Evolutionary conservation across 768 basidiomycete genomes (phyloP), one percentile per base, ranked within the genome.

Genomic region (Tremella yokohamensis): DNA sequence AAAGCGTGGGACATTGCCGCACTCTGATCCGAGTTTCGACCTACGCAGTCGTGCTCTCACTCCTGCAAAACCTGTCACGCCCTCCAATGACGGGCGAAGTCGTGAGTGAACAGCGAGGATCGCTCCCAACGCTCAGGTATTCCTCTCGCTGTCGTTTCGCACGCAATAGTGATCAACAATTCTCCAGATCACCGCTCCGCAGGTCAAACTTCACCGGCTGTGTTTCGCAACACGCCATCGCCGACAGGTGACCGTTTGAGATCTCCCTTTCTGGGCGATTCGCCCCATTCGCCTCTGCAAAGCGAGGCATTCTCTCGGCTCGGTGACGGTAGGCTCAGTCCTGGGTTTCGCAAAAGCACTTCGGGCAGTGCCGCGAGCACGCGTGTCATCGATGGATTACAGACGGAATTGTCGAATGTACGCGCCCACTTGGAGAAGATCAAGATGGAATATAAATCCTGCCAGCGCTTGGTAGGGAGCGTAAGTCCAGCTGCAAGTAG

Each of bases 331-430:
- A 39, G 52, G 45, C 57, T 57, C 0, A 61, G 56, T 47, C 62
- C 62, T 2, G 49, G 58, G 52, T 40, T 29, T n/a, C 15, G 54
- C 42, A 1, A 22, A 9, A 59, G 61, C 13, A 47, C 61, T 18
- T 44, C 42, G 24, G 63, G 64, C 2, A 60, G 64, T 3, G 64
- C 66, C 4, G 66, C 68, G 8, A 68, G 66, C 49, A 68, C 71
- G 2, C 63, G 60, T 40, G 71, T 73, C 22, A 73, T 73, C n/a
- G 71, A 73, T 56, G 55, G 57, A 2, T 38, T 73, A 19, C 71
- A 73, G 29, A 70, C 71, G 20, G 71, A 73, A 16, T 40, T 73
- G 22, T 24, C 64, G 19, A 63, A 65, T 54, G 49, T 59, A 2
- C 64, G 56, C 38, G 62, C 62, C 9, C 69, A 70, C 51, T 38